Conservation (phyloP, 495 filamentous ascomycete genomes). For the Tuber brumale region DNA sequence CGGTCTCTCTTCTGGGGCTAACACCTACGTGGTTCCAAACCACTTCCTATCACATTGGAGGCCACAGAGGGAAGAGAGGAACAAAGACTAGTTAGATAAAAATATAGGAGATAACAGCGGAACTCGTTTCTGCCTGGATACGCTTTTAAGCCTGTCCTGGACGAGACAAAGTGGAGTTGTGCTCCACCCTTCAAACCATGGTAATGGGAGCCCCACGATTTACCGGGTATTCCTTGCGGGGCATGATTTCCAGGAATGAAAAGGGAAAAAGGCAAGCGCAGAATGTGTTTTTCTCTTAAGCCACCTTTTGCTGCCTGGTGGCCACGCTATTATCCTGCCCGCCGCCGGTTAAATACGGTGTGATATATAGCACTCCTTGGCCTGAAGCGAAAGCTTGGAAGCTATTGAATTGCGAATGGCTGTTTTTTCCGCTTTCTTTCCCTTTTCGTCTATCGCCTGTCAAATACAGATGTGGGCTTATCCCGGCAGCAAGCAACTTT, state of each 20-base stretch:
- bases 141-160: slow-evolving; percentile 16
- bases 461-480: not conserved
- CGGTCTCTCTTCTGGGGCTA: not conserved
- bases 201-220: slow-evolving; percentile 26
- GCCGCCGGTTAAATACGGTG: slow-evolving; percentile 11
- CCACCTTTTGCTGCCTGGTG: not conserved
- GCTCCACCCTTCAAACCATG: slow-evolving; percentile 22
- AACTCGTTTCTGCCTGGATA: slow-evolving; percentile 11
- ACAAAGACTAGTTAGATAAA: not conserved
- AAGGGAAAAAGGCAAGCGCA: slow-evolving; percentile 4
- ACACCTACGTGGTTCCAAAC: not conserved
- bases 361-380: not conserved
- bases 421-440: not conserved
- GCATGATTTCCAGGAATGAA: slow-evolving; percentile 22
- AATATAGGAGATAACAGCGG: not conserved
- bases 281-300: not conserved
- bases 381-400: not conserved
- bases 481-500: not conserved
- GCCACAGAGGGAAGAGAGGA: not conserved
- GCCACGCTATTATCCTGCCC: not conserved
- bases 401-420: not conserved
- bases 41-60: not conserved
- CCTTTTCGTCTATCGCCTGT: not conserved
- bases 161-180: slow-evolving; percentile 18
- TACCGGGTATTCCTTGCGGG: slow-evolving; percentile 32